Evolutionary conservation across 2,329 filamentous ascomycete genomes (phyloP), one percentile per base, ranked within the genome.

Genomic region (Didymosphaeria variabile): DNA sequence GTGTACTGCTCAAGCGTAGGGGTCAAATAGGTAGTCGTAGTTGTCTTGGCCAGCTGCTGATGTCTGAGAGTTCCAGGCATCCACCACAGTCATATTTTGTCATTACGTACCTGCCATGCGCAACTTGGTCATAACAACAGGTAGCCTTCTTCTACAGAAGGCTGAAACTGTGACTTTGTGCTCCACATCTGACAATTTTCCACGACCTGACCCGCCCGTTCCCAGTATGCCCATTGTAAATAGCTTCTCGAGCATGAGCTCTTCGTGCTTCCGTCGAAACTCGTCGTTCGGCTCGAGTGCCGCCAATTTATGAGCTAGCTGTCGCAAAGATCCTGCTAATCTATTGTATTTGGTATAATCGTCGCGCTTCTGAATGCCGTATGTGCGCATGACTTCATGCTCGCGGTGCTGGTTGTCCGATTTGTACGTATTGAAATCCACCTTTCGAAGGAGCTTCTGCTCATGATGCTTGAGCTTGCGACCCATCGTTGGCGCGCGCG

Each of bases 381-480:
- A 99, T 64, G 94, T 90, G 59, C 93, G 88, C 63, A 91, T 87
- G 62, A 98, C 88, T 49, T 85, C 82, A 58, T 92, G 88, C 80
- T 94, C 92, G 77, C 94, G 90, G 82, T 99, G 95, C 71, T 88
- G 86, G 74, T 90, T 87, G 82, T 98, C 94, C 74, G 89, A 89
- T 81, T 95, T 95, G 85, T 94, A 97, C 75, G 91, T 95, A 78
- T 94, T 90, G 81, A 99, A 97, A 82, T 99, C 94, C 80, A 95
- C 93, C 77, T 68, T 13, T 3, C 61, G 66, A 60, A 98, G 88
- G 77, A 98, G 91, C 86, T 95, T 96, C 78, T 95, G 89, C 88
- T 99, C 95, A 56, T 74, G 94, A 81, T 97, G 88, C 82, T 97
- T 98, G 77, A 99, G 88, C 84, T 97, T 93, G 72, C 95, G 91